Conservation (phyloP, 805 yeast genomes). For the Saccharomycopsis sp. region DNA sequence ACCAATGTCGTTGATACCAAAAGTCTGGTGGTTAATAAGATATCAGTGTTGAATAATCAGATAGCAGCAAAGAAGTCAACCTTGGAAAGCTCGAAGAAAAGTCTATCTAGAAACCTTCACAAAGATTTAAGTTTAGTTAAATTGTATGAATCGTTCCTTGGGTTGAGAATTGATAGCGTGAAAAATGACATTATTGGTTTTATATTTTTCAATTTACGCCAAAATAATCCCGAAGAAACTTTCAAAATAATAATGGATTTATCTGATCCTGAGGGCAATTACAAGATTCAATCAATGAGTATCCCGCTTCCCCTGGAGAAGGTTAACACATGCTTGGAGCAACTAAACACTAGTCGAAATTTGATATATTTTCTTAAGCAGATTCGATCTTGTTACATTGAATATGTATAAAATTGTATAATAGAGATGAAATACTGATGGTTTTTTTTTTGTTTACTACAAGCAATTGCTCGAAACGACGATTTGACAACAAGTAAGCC, state of each 20-base stretch:
- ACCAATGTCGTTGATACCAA: slow-evolving; percentile 1
- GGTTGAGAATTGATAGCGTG: slow-evolving; percentile 19
- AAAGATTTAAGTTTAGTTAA: slow-evolving; percentile 16
- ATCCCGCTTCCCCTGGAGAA: slow-evolving; percentile 7
- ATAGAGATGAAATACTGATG: neutral
- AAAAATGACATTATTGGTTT: slow-evolving; percentile 18
- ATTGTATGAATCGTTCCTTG: slow-evolving; percentile 18
- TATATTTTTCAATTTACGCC: slow-evolving; percentile 14
- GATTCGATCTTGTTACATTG: slow-evolving; percentile 9
- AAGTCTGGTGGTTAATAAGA: slow-evolving; percentile 2
- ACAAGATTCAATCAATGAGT: slow-evolving; percentile 10
- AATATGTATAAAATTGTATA: neutral
- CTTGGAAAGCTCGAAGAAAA: slow-evolving; percentile 10
- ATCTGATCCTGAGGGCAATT: slow-evolving; percentile 10
- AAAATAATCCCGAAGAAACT: slow-evolving; percentile 8
- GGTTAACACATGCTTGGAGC: neutral
- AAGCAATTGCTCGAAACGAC: no score
- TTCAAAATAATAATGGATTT: slow-evolving; percentile 16
- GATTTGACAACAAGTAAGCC: no score
- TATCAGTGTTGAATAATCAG: slow-evolving; percentile 9
- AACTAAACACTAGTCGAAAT: slow-evolving; percentile 14
- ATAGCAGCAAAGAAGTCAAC: slow-evolving; percentile 8
- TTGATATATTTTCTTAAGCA: slow-evolving; percentile 15
- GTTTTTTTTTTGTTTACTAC: no score
- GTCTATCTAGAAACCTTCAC: slow-evolving; percentile 8